Evolutionary conservation across 768 basidiomycete genomes (phyloP), one percentile per base, ranked within the genome.

Genomic region (Xerocomus brunneocitrinus): DNA sequence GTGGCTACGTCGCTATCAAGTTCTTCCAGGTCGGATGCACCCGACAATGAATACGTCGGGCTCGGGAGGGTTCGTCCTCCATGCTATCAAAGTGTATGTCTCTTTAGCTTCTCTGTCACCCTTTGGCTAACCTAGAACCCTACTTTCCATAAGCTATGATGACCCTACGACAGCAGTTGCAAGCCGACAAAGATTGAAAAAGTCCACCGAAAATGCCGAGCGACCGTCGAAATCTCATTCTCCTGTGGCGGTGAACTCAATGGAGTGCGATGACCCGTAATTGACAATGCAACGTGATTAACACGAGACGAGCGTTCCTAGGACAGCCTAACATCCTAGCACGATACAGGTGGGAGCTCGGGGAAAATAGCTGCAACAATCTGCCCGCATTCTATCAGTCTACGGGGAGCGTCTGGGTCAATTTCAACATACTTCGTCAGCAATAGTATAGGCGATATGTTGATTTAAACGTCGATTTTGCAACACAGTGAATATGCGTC

Each of bases 401-500:
- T 24, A 32, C 27, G n/a, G 9, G 39, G 42, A 25, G 14, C 10
- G n/a, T 43, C 27, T 16, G 31, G 49, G 36, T 47, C 42, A 36
- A 38, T 42, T 31, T 6, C 32, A 34, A 60, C 77, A 38, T 52
- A 95, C 94, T 81, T 98, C 95, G 58, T 98, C 95, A 27, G 92
- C 71, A 50, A 97, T 80, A 35, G 83, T 90, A 65, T 97, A 90
- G 14, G 85, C 80, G 50, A 98, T 84, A 66, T 97, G 94, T 64
- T 95, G 92, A 68, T 95, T 97, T 31, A 98, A 76, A n/a, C 95
- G 82, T 44, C 85, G 81, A 66, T 98, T 97, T 70, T 99, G 97
- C 40, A 98, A 67, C 2, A 95, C 92, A 5, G 93, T 86, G 67
- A 98, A 98, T 55, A 97, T 89, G 46, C 93, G 79, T 38, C 93